A percentile compares a stretch with the other conserved stretches of the same genome.
These are phyloP conservation scores for Leucocoprinus birnbaumii DNA, from an alignment of 768 basidiomycete species.

Conservation along the genomic window DNA sequence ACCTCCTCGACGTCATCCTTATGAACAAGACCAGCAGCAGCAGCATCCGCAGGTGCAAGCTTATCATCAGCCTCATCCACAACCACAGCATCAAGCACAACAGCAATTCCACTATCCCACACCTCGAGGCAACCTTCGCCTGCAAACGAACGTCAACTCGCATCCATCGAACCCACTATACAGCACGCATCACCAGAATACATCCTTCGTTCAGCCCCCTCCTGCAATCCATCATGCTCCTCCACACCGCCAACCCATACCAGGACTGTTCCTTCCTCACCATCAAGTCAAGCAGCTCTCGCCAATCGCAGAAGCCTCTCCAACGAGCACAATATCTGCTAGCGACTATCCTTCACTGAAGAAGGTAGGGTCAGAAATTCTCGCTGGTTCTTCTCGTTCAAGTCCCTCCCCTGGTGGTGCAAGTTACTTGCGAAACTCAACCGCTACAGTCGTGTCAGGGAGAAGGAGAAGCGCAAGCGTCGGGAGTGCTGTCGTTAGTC, in stretches of 20 bases:
- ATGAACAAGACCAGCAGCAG: constrained; percentile 2
- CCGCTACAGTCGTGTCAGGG: neutral
- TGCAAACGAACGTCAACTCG: neutral
- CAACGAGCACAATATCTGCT: constrained; percentile 20
- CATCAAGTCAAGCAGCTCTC: constrained; percentile 49
- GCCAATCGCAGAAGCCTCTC: constrained; percentile 63
- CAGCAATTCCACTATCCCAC: neutral
- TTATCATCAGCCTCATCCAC: neutral
- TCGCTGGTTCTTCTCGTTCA: constrained; percentile 7
- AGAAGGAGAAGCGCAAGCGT: constrained; percentile 1
- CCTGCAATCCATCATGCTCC: too few relatives aligned
- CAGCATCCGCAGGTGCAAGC: constrained; percentile 16
- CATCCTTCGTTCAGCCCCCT: neutral
- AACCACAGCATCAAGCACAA: neutral
- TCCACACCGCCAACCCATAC: neutral
- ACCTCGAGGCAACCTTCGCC: neutral
- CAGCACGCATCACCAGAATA: neutral
- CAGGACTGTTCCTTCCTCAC: constrained; percentile 15
- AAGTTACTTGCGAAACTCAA: neutral
- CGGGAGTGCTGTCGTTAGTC: neutral
- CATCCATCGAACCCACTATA: neutral
- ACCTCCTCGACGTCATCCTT: neutral
- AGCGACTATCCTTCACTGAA: constrained; percentile 1
- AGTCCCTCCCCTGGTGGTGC: neutral
- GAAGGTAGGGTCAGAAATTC: constrained; percentile 10